Percentiles rank a stretch among this genome's conserved stretches.
phyloP scores from a whole-genome alignment of 495 filamentous ascomycete species.

The Hyaloscypha bicolor region DNA sequence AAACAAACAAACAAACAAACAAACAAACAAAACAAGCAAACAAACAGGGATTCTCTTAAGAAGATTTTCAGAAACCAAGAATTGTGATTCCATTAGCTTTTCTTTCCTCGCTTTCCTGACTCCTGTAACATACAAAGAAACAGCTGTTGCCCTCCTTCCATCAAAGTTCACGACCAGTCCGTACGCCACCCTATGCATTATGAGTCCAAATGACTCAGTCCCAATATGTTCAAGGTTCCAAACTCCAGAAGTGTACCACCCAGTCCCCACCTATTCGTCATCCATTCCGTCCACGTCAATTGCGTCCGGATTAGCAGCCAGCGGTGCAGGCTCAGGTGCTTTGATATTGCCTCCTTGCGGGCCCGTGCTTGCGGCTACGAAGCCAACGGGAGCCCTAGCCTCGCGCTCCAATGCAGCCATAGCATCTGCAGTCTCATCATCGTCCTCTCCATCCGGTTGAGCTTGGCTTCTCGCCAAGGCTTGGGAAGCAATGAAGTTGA shows the following conservation, averaged over 20 bases:
- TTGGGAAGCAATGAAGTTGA: conserved; percentile 97
- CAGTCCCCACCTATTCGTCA: conserved; percentile 26
- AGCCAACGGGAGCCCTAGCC: conserved; percentile 84
- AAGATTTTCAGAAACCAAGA: background rate
- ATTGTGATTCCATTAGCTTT: background rate
- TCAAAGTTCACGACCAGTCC: background rate
- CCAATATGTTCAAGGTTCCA: conserved; percentile 3
- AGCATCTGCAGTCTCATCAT: conserved; percentile 65
- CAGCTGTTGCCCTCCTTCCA: background rate
- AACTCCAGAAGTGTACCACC: conserved; percentile 13
- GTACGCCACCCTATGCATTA: conserved; percentile 3
- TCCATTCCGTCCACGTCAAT: conserved; percentile 73
- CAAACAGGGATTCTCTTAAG: background rate
- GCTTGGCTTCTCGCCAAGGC: conserved; percentile 81
- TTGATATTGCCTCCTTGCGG: conserved; percentile 72
- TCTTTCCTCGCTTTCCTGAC: background rate
- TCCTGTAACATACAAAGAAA: background rate
- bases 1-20: background rate
- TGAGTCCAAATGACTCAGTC: background rate
- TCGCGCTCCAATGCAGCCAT: conserved; percentile 92
- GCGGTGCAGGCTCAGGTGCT: conserved; percentile 36
- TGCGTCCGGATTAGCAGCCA: conserved; percentile 81
- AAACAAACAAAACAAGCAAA: background rate
- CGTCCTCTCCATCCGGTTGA: conserved; percentile 45
- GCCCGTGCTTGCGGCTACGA: conserved; percentile 83